Conservation (phyloP, 2,329 filamentous ascomycete species). For the Aphanocladium album region DNA sequence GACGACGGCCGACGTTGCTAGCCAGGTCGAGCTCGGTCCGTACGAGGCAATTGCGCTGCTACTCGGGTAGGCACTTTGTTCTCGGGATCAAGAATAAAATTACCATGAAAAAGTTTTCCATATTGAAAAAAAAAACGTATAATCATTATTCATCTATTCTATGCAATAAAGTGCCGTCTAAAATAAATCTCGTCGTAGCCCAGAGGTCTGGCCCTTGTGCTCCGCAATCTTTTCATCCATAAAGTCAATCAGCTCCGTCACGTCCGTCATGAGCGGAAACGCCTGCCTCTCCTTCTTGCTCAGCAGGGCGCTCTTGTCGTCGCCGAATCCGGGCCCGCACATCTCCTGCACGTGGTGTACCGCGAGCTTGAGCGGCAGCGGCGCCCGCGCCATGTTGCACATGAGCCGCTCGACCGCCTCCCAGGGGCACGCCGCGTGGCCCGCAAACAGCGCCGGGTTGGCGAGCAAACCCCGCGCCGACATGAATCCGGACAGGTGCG, state of each 20-base stretch:
- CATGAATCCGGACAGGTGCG: slow-evolving; percentile 60
- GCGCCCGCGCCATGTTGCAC: slow-evolving; percentile 49
- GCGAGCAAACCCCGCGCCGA: slow-evolving; percentile 62
- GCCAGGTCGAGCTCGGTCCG: slow-evolving; percentile 27
- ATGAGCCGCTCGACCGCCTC: slow-evolving; percentile 60
- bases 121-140: too few species aligned
- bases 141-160: slow-evolving; percentile 3
- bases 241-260: slow-evolving; percentile 57
- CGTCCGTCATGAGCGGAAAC: slow-evolving; percentile 45
- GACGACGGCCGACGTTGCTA: slow-evolving; percentile 23
- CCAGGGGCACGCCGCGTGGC: slow-evolving; percentile 53
- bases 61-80: slow-evolving; percentile 17
- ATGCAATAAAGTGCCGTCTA: slow-evolving; percentile 12
- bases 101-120: neutral
- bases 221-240: slow-evolving; percentile 46
- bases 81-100: neutral
- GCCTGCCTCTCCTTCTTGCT: slow-evolving; percentile 50
- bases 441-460: slow-evolving; percentile 62
- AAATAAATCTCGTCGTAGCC: slow-evolving; percentile 20
- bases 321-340: slow-evolving; percentile 52
- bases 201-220: slow-evolving; percentile 27
- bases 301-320: slow-evolving; percentile 48
- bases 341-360: slow-evolving; percentile 65
- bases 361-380: slow-evolving; percentile 58
- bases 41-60: slow-evolving; percentile 33